Evolutionary conservation across 2,329 filamentous ascomycete genomes (phyloP).

Genomic region (Lecanoromycetidae sp.): DNA sequence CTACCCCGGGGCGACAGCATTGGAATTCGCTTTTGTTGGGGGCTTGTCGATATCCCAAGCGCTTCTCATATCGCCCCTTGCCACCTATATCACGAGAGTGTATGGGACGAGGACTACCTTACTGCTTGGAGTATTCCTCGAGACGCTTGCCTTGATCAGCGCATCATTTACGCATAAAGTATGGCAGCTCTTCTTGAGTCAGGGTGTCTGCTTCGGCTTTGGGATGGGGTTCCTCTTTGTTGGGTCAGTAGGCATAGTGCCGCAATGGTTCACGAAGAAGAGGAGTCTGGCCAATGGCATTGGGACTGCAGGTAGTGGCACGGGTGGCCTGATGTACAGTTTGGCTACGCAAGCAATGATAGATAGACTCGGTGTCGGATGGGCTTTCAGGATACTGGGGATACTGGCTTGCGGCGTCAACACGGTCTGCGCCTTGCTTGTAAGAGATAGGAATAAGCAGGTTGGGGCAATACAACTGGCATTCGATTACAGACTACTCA

Average conservation of each 20-base stretch:
- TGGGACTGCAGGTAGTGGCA: slow-evolving; percentile 55
- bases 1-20: slow-evolving; percentile 50
- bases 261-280: slow-evolving; percentile 61
- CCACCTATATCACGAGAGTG: slow-evolving; percentile 47
- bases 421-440: slow-evolving; percentile 47
- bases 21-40: slow-evolving; percentile 69
- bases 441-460: slow-evolving; percentile 60
- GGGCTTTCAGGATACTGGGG: slow-evolving; percentile 86
- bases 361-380: slow-evolving; percentile 61
- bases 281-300: slow-evolving; percentile 60
- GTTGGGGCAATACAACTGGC: slow-evolving; percentile 55
- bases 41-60: slow-evolving; percentile 55
- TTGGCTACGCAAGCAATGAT: slow-evolving; percentile 28
- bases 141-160: slow-evolving; percentile 53
- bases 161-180: slow-evolving; percentile 57
- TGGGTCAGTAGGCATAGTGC: slow-evolving; percentile 51
- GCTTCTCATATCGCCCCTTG: slow-evolving; percentile 56
- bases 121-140: slow-evolving; percentile 51
- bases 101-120: slow-evolving; percentile 55
- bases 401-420: slow-evolving; percentile 73
- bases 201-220: slow-evolving; percentile 64
- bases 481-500: slow-evolving; percentile 54
- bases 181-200: slow-evolving; percentile 65
- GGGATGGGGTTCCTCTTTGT: slow-evolving; percentile 70
- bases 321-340: slow-evolving; percentile 62